Evolutionary conservation across 768 basidiomycete genomes (phyloP), one percentile per base, ranked within the genome.

Genomic region (Omphalotus guepiniiformis): DNA sequence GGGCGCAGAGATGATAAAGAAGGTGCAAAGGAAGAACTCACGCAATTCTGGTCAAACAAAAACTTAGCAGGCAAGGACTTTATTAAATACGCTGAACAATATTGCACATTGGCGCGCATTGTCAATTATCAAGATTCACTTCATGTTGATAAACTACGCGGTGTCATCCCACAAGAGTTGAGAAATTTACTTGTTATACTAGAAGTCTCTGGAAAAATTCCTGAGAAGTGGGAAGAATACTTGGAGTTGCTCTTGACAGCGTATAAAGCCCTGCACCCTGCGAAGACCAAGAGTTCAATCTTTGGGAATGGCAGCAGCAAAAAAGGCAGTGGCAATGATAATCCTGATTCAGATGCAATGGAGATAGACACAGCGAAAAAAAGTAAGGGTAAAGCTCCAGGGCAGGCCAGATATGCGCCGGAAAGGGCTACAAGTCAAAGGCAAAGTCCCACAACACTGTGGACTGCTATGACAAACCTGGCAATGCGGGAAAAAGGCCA

Each of bases 61-160:
- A n/a, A 6, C 7, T 40, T 40, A 21, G 39, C 39, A 4, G 25
- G 21, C 21, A 40, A 40, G 39, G 39, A 40, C 39, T 40, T 40
- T n/a, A 40, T 43, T 12, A 43, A 43, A 18, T 43, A 43, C 30
- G 42, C 42, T 43, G 42, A 43, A 25, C 42, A 43, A 34, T 43
- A 43, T 43, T 9, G 42, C 7, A 43, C 42, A 5, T 22, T 43
- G 5, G 42, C 42, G 12, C 42, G 27, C 42, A 28, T 43, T 43
- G 25, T 43, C 4, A 28, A 43, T 5, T 43, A 43, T 43, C 7
- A 43, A 16, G 42, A 43, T 43, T 9, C 11, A 4, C 13, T 43
- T 22, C 29, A 29, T 12, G 23, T 43, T 34, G 42, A 43, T 30
- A 43, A 34, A 28, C 25, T 43, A 11, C 5, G 19, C 5, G 42